Base-by-base conservation (phyloP, 257 asterid species). In the Solanum acaule region DNA sequence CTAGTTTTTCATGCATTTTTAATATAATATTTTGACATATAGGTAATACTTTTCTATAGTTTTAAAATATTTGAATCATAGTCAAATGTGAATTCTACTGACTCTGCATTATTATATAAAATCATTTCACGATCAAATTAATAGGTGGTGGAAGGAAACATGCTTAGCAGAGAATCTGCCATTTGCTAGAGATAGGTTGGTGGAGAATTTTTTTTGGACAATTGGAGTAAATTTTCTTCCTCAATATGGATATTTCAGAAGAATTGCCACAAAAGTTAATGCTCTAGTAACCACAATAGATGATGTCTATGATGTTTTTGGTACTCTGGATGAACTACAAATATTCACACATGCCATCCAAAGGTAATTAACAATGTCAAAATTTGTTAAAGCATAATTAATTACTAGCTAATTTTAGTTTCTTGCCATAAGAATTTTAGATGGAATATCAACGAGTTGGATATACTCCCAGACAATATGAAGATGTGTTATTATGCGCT, bases 171-270 rank as follows among this genome's bases (percentile, higher is more conserved):
- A 94, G 35, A 91, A 90, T 42, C 71, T 93, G 83, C 91, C 92
- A 29, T 93, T 94, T 90, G 94, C 90, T 3, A 90, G 96, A 87
- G 94, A 94, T 87, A 94, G 95, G 6, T 8, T 94, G 22, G 92
- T 92, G 89, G 95, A 92, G 87, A 77, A 85, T 84, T 94, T 88
- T 76, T 88, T 92, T 8, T 91, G 93, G 93, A 87, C 70, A 3
- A 27, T 86, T n/a, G 93, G 93, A 27, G 73, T 79, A 14, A 25
- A 87, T 2, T 87, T 56, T 29, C 88, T 90, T 56, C 93, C 94
- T 63, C 72, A 90, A 46, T 61, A 91, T 82, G 82, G 84, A 22
- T 46, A 87, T 25, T 12, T 49, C 16, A 56, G 95, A 33, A 88
- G 59, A 23, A 89, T 61, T 5, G 25, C 33, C 7, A 78, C 94